Evolutionary conservation across 768 basidiomycete genomes (phyloP).

Genomic region (Lactifluus echinatus): DNA sequence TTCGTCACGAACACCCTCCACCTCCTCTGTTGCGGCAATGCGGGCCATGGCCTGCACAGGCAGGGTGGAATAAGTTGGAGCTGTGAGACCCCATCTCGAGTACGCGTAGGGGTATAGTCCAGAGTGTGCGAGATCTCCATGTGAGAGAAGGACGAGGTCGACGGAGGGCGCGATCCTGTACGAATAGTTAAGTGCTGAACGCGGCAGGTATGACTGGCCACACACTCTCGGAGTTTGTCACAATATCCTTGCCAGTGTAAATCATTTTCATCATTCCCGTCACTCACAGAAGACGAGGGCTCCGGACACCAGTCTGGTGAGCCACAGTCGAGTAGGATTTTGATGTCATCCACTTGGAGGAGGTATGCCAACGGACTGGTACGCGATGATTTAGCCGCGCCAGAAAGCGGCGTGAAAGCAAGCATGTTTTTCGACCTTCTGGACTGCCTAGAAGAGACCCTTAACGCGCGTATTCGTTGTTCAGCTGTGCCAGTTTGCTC

Average conservation of each 20-base stretch:
- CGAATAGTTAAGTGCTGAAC: background rate
- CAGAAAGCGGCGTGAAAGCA: conserved; percentile 87
- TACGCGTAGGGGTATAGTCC: conserved; percentile 93
- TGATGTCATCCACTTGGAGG: conserved; percentile 89
- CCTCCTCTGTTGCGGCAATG: conserved; percentile 83
- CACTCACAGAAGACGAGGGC: conserved; percentile 23
- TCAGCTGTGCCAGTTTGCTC: no score
- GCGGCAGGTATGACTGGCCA: conserved; percentile 13
- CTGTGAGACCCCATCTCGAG: conserved; percentile 77
- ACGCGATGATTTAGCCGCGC: conserved; percentile 60
- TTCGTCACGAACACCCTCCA: conserved; percentile 71
- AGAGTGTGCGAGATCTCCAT: conserved; percentile 82
- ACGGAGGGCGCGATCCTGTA: conserved; percentile 67
- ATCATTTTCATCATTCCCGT: conserved; percentile 27
- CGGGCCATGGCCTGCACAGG: conserved; percentile 95
- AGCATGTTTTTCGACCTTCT: no score
- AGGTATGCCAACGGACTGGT: conserved; percentile 72
- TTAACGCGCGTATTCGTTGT: no score
- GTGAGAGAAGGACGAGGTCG: conserved; percentile 88
- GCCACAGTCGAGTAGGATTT: conserved; percentile 91
- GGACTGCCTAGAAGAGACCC: background rate
- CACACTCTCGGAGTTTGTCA: conserved; percentile 56
- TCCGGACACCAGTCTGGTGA: conserved; percentile 81
- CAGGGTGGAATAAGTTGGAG: conserved; percentile 88
- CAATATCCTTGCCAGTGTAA: conserved; percentile 60